These are phyloP conservation scores for Pseudomicrostroma phylloplanum DNA, from an alignment of 1,284 basidiomycete genomes.

Conservation along the genomic window DNA sequence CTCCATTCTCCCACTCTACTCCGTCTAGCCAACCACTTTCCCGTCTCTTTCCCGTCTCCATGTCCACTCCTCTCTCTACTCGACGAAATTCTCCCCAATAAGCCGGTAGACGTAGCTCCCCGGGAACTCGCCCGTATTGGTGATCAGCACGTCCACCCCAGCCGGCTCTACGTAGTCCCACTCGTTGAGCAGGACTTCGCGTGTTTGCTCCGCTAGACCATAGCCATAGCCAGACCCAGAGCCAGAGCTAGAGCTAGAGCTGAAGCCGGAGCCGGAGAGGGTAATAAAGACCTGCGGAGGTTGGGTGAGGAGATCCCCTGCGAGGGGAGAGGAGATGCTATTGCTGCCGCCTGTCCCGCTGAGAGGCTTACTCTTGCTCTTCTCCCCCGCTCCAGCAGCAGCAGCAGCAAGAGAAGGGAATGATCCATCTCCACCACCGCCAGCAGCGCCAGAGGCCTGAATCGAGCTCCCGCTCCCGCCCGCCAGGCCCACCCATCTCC, in stretches of 20 bases:
- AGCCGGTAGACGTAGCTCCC: conserved; percentile 46
- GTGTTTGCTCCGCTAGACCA: background rate
- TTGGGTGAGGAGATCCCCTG: conserved; percentile 55
- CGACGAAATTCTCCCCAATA: conserved; percentile 15
- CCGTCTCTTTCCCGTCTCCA: too few relatives aligned
- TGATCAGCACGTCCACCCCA: conserved; percentile 86
- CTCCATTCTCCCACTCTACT: too few relatives aligned
- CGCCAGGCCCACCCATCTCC: conserved; percentile 61
- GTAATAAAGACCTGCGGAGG: background rate
- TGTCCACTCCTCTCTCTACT: background rate
- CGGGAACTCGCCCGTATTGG: conserved; percentile 62
- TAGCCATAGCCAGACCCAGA: background rate
- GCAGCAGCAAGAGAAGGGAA: background rate
- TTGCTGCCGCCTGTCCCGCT: background rate
- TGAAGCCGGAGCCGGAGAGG: background rate
- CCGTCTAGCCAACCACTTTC: too few relatives aligned
- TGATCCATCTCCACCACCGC: background rate
- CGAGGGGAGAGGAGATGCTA: background rate
- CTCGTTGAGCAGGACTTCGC: conserved; percentile 9
- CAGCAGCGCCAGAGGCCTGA: background rate
- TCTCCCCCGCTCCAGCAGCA: background rate
- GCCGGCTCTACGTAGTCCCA: conserved; percentile 92
- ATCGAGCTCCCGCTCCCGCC: background rate
- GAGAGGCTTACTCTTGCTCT: background rate
- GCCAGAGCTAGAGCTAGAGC: background rate